These are phyloP conservation scores for Calonectria hongkongensis DNA, from an alignment of 2,329 filamentous ascomycete genomes.

Conservation along the genomic window DNA sequence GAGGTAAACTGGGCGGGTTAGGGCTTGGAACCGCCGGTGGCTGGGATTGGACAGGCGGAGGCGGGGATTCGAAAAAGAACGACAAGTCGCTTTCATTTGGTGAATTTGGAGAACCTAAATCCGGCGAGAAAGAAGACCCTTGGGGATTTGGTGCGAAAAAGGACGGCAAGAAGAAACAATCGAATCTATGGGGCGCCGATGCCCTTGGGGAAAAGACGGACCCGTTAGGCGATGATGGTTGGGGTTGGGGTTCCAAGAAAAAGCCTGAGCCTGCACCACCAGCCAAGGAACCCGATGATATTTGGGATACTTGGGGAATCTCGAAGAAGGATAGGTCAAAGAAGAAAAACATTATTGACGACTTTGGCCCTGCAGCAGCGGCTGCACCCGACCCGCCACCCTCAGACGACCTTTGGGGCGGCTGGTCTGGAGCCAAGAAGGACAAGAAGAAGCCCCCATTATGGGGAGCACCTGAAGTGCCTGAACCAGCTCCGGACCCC, in stretches of 20 bases:
- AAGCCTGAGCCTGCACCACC: constrained; percentile 58
- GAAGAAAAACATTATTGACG: constrained; percentile 57
- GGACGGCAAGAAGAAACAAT: constrained; percentile 66
- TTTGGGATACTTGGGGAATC: constrained; percentile 58
- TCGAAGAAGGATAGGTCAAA: constrained; percentile 58
- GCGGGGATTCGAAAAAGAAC: constrained; percentile 68
- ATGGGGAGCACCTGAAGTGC: constrained; percentile 51
- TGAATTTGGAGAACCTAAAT: constrained; percentile 63
- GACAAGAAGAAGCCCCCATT: constrained; percentile 55
- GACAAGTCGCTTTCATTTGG: constrained; percentile 69
- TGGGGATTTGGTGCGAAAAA: constrained; percentile 60
- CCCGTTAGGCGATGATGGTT: constrained; percentile 56
- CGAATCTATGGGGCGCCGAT: constrained; percentile 60
- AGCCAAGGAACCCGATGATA: constrained; percentile 56
- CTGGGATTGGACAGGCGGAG: constrained; percentile 65
- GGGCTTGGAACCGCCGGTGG: constrained; percentile 69
- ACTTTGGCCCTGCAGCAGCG: constrained; percentile 38
- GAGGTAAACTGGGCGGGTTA: constrained; percentile 72
- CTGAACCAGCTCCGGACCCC: constrained; percentile 49
- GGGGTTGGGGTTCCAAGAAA: constrained; percentile 63
- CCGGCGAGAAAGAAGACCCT: constrained; percentile 58
- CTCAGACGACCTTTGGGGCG: constrained; percentile 54
- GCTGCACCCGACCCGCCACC: constrained; percentile 53
- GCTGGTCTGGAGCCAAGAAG: constrained; percentile 55
- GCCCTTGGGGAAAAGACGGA: constrained; percentile 59